Conservation (phyloP, 2,329 filamentous ascomycete genomes). For the Penicillium freii region DNA sequence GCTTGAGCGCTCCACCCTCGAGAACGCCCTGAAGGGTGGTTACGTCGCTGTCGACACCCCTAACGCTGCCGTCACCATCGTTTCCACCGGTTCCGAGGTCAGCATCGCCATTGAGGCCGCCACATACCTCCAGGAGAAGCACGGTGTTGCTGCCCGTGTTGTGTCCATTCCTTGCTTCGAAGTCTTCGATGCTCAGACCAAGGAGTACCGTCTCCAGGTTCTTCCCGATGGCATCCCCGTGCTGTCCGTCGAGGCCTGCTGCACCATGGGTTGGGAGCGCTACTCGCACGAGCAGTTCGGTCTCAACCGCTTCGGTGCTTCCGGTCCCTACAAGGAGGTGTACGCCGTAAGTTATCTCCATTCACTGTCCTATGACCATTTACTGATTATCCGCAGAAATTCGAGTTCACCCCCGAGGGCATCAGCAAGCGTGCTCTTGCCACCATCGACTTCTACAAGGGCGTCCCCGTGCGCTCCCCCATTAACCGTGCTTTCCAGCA, state of each 20-base stretch:
- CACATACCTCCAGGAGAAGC: conserved; percentile 85
- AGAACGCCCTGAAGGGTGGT: conserved; percentile 88
- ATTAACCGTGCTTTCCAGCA: conserved; percentile 98
- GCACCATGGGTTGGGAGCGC: conserved; percentile 96
- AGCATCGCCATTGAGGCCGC: conserved; percentile 88
- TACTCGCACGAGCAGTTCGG: conserved; percentile 99
- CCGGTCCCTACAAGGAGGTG: conserved; percentile 94
- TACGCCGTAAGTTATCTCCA: conserved; percentile 67
- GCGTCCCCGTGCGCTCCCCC: conserved; percentile 85
- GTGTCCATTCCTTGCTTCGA: conserved; percentile 97
- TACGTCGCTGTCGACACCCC: conserved; percentile 85
- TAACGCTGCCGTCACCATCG: conserved; percentile 80
- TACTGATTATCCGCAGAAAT: conserved; percentile 64
- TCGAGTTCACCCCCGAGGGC: conserved; percentile 97
- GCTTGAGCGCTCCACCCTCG: conserved; percentile 88
- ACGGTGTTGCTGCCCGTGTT: conserved; percentile 82
- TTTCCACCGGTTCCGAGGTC: conserved; percentile 96
- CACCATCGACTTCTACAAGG: conserved; percentile 98
- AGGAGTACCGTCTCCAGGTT: conserved; percentile 91
- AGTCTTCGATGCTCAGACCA: conserved; percentile 89
- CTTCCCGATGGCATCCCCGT: conserved; percentile 92
- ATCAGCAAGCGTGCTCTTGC: conserved; percentile 90
- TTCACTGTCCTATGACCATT: not conserved
- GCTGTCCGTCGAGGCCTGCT: conserved; percentile 93
- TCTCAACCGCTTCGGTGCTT: conserved; percentile 97